Evolutionary conservation across 2,329 filamentous ascomycete genomes (phyloP).

Genomic region (Aspergillus sp.): DNA sequence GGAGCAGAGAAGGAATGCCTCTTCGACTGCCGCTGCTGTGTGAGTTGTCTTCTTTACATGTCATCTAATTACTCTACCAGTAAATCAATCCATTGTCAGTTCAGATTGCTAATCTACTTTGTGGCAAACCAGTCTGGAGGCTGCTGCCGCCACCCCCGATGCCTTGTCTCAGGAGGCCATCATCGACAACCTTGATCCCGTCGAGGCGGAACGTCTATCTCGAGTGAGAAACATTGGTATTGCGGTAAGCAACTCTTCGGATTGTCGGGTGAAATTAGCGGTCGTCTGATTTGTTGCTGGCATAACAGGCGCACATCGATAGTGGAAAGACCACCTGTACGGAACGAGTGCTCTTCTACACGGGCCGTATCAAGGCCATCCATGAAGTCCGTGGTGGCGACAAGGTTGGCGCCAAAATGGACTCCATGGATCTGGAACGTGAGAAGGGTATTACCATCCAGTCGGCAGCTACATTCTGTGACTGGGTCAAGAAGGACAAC

Average conservation of each 20-base stretch:
- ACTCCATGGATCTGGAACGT: constrained; percentile 97
- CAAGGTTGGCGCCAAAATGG: constrained; percentile 97
- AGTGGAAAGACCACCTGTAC: constrained; percentile 97
- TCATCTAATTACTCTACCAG: neutral
- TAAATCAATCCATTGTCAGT: neutral
- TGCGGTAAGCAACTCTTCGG: constrained; percentile 60
- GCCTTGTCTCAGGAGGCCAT: constrained; percentile 63
- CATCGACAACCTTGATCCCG: constrained; percentile 75
- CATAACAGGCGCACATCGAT: constrained; percentile 83
- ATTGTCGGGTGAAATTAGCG: too few relatives aligned
- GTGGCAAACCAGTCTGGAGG: constrained; percentile 48
- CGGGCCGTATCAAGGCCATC: constrained; percentile 92
- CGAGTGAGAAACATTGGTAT: constrained; percentile 96
- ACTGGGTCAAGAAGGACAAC: constrained; percentile 82
- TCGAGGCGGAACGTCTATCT: constrained; percentile 74
- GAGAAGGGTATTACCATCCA: constrained; percentile 99
- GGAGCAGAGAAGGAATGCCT: constrained; percentile 45
- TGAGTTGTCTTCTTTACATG: constrained; percentile 25
- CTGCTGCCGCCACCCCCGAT: constrained; percentile 58
- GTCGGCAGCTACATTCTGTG: constrained; percentile 94
- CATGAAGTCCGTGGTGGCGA: constrained; percentile 92
- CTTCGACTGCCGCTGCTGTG: constrained; percentile 46
- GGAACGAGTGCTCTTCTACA: constrained; percentile 97
- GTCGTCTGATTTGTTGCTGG: neutral
- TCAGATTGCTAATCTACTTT: constrained; percentile 8